A percentile compares a stretch with the other conserved stretches of the same genome.
Evolutionary conservation across 805 yeast species (phyloP).

Genomic region (Barnettozyma salicaria): DNA sequence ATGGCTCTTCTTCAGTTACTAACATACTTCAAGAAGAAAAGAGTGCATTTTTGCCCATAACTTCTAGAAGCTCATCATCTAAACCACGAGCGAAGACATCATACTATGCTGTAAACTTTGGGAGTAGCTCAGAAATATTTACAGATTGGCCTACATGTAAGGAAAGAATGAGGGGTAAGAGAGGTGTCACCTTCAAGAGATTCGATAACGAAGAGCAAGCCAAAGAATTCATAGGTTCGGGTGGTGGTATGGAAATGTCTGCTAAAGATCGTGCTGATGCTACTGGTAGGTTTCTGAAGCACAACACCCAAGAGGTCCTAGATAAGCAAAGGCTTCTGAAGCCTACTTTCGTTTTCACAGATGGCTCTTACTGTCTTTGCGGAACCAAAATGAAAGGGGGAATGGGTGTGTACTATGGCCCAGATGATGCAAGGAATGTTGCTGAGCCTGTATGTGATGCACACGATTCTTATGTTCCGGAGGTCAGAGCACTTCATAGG

Average conservation of each 20-base stretch:
- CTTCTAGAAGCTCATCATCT: too few relatives aligned
- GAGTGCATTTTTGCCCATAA: too few relatives aligned
- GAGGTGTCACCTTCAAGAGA: slow-evolving; percentile 39
- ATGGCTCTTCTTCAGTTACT: neutral
- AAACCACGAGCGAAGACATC: too few relatives aligned
- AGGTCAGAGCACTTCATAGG: slow-evolving; percentile 56
- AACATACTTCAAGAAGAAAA: too few relatives aligned
- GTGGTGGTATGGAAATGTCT: slow-evolving; percentile 1
- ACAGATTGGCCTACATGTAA: slow-evolving; percentile 31
- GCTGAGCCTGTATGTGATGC: slow-evolving; percentile 44
- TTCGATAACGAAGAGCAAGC: slow-evolving; percentile 26
- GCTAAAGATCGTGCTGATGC: neutral
- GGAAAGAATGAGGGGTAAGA: slow-evolving; percentile 24
- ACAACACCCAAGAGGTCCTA: slow-evolving; percentile 4
- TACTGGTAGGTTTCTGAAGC: too few relatives aligned
- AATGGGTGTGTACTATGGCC: slow-evolving; percentile 70
- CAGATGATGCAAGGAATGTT: slow-evolving; percentile 45
- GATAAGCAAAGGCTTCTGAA: slow-evolving; percentile 8
- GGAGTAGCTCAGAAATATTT: slow-evolving; percentile 24
- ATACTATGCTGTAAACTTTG: slow-evolving; percentile 32
- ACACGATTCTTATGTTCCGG: slow-evolving; percentile 81
- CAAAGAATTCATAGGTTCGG: slow-evolving; percentile 8
- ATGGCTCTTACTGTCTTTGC: slow-evolving; percentile 51
- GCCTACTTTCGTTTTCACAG: slow-evolving; percentile 48
- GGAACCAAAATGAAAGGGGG: slow-evolving; percentile 52